Evolutionary conservation across 495 filamentous ascomycete genomes (phyloP).

Genomic region (Penicillium bialowiezense): DNA sequence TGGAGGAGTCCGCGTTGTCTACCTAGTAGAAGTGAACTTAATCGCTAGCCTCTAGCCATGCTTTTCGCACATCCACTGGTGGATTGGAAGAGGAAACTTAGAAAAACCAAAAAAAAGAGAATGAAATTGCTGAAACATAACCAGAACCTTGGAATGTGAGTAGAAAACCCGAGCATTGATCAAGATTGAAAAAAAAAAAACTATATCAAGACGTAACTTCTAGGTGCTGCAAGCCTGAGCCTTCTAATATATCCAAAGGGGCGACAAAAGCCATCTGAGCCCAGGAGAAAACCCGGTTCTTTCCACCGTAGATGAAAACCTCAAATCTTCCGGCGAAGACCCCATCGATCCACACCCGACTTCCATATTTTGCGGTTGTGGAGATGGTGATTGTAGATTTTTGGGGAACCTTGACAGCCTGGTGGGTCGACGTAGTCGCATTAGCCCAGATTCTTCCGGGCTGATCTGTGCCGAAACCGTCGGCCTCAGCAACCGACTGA

Average conservation of each 20-base stretch:
- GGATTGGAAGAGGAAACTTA: too few relatives aligned
- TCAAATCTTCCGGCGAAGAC: conserved; percentile 49
- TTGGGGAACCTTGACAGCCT: conserved; percentile 17
- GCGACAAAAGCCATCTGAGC: conserved; percentile 59
- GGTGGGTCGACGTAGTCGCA: conserved; percentile 25
- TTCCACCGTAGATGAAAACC: conserved; percentile 52
- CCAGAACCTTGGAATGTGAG: too few relatives aligned
- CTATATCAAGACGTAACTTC: too few relatives aligned
- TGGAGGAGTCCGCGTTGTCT: too few relatives aligned
- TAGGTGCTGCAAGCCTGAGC: conserved; percentile 18
- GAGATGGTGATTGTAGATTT: conserved; percentile 26
- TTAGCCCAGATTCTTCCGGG: conserved; percentile 34
- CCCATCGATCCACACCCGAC: conserved; percentile 45
- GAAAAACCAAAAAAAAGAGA: too few relatives aligned
- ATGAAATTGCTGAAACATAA: too few relatives aligned
- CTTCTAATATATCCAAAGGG: conserved; percentile 35
- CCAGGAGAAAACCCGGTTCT: conserved; percentile 50
- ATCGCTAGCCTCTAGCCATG: too few relatives aligned
- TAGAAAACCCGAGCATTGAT: too few relatives aligned
- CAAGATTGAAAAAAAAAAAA: too few relatives aligned
- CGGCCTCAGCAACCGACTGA: conserved; percentile 31
- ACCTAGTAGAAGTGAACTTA: too few relatives aligned
- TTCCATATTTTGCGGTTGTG: conserved; percentile 40
- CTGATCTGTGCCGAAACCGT: conserved; percentile 24
- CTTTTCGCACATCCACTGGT: too few relatives aligned